These are phyloP conservation scores for Chlorella sp. DNA, from an alignment of 139 green algal species.

Conservation along the genomic window DNA sequence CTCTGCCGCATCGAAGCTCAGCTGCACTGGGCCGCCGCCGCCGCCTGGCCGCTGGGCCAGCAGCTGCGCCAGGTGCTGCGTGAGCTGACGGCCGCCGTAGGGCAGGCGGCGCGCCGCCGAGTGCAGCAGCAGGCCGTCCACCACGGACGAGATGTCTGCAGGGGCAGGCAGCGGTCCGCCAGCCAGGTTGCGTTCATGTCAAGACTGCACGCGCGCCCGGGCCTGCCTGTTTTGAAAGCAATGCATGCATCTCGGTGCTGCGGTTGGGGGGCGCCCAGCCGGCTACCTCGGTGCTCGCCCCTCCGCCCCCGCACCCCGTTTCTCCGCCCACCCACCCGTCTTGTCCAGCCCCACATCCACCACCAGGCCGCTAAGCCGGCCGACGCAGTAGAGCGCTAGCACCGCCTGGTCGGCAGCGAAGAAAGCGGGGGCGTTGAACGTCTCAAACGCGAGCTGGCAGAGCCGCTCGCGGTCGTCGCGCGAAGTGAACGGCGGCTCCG, in stretches of 20 bases:
- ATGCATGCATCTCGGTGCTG: no score
- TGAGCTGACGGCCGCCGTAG: slow-evolving; percentile 66
- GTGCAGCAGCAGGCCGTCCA: slow-evolving; percentile 70
- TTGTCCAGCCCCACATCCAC: slow-evolving; percentile 88
- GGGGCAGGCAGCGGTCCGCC: background rate
- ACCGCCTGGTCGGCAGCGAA: slow-evolving; percentile 71
- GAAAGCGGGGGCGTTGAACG: slow-evolving; percentile 69
- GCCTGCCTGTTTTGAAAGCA: no score
- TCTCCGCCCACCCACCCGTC: slow-evolving; percentile 41
- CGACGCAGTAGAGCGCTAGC: slow-evolving; percentile 75
- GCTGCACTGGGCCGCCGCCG: background rate
- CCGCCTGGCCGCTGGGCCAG: slow-evolving; percentile 7
- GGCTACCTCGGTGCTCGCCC: no score
- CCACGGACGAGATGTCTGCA: slow-evolving; percentile 76
- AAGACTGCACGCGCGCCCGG: no score
- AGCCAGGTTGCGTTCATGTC: no score
- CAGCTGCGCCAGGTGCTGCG: slow-evolving; percentile 33
- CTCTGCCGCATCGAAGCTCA: slow-evolving; percentile 6
- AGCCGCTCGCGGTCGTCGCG: slow-evolving; percentile 71
- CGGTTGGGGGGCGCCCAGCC: no score
- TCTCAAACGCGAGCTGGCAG: slow-evolving; percentile 81
- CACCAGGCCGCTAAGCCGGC: slow-evolving; percentile 69
- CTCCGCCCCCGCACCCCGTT: no score
- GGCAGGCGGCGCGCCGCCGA: slow-evolving; percentile 50
- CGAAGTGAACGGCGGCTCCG: slow-evolving; percentile 69